Base-by-base conservation (phyloP, 2,329 filamentous ascomycete genomes). In the Penicillium hesseltinei region DNA sequence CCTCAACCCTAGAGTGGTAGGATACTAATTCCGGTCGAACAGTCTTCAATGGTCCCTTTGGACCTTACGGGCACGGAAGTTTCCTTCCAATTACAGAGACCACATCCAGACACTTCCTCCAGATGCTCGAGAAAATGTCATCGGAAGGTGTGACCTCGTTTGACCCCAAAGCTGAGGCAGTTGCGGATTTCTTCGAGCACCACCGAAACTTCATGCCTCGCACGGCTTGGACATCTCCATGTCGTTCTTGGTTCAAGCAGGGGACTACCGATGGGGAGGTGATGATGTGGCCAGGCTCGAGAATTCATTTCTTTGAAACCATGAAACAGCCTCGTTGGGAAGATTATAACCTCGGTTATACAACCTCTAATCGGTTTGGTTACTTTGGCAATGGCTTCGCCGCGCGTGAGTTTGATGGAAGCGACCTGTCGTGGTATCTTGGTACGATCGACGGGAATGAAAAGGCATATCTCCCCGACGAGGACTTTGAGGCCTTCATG, bases 31-130 rank as follows among this genome's bases (percentile, higher is more conserved):
- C 1, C 29, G n/a, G 2, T 5, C 40, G 21, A 48, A 47, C 15
- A 60, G 49, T 66, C 15, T 65, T 62, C 54, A 58, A 59, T 15
- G 62, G 67, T 13, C 62, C 69, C 35, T 68, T 62, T 42, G 61
- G 62, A 43, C 67, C 64, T 10, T 64, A 64, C 31, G 66, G 64
- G 4, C 68, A 70, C 43, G 68, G 69, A n/a, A 66, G 62, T 19
- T 63, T 69, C 42, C 61, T 72, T 27, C 66, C 66, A 1, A 61
- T 67, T 4, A 62, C 65, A 1, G 61, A 69, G 42, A 65, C 60
- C 3, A 52, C 66, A 11, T 60, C 58, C 21, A 59, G 56, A 29
- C 66, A 70, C 35, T 62, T 61, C 19, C 39, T 69, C 10, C 59
- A 65, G 38, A 58, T 66, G 3, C 54, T 70, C 19, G 51, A 65